Conservation (phyloP, 805 yeast genomes). For the Candida golubevii region DNA sequence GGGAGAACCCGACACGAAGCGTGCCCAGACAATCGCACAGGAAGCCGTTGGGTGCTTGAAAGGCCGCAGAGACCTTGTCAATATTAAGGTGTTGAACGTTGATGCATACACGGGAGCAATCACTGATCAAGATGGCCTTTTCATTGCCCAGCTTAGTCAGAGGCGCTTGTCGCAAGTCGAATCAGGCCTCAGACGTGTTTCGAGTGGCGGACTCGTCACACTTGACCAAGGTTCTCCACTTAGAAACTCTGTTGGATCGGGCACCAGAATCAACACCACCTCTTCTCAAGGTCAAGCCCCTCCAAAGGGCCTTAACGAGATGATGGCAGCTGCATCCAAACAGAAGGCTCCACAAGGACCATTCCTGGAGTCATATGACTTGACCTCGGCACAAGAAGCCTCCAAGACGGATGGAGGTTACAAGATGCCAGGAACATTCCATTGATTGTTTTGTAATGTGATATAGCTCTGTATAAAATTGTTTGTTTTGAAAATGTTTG, state of each 20-base stretch:
- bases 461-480: too few species aligned
- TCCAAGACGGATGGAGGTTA: conserved; percentile 1
- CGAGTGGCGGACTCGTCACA: conserved; percentile 10
- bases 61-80: conserved; percentile 20
- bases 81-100: conserved; percentile 24
- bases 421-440: conserved; percentile 13
- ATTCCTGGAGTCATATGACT: conserved; percentile 1
- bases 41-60: conserved; percentile 23
- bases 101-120: conserved; percentile 29
- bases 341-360: conserved; percentile 3
- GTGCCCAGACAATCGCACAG: conserved; percentile 27
- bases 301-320: background rate
- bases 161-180: conserved; percentile 13
- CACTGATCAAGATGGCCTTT: conserved; percentile 24
- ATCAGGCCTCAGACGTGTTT: background rate
- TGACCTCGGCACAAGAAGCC: conserved; percentile 3
- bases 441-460: background rate
- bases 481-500: too few species aligned
- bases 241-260: background rate
- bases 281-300: background rate
- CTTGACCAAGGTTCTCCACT: background rate
- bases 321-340: background rate
- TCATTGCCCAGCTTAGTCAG: conserved; percentile 14
- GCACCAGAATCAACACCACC: background rate
- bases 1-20: conserved; percentile 22